A percentile compares a stretch with the other conserved stretches of the same genome.
Conservation (phyloP, 2,329 filamentous ascomycete genomes). For the Tolypocladium amazonense region DNA sequence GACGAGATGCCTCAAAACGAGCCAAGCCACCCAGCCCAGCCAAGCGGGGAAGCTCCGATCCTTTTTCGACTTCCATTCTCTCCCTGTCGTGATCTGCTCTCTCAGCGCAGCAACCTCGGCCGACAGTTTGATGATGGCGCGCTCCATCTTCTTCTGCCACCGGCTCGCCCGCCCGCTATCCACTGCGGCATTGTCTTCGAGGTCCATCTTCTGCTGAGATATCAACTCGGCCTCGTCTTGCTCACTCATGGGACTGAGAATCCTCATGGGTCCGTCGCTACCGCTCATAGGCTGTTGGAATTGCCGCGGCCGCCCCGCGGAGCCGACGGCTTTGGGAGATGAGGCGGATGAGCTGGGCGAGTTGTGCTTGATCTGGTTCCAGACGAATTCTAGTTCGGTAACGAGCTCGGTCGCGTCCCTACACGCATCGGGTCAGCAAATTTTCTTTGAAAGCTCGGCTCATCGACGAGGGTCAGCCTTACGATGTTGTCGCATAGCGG, state of each 20-base stretch:
- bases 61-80: conserved; percentile 58
- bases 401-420: conserved; percentile 81
- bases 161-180: conserved; percentile 33
- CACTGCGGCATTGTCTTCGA: conserved; percentile 33
- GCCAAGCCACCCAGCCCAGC: conserved; percentile 61
- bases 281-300: conserved; percentile 37
- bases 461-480: conserved; percentile 19
- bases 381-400: conserved; percentile 94
- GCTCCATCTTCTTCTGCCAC: conserved; percentile 77
- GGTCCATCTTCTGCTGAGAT: conserved; percentile 35
- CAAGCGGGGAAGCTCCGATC: conserved; percentile 57
- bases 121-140: conserved; percentile 77
- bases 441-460: neutral
- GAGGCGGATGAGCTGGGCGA: conserved; percentile 52
- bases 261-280: conserved; percentile 48
- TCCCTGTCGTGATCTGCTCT: conserved; percentile 75
- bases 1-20: conserved; percentile 60
- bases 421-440: neutral
- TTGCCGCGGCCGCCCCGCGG: conserved; percentile 22
- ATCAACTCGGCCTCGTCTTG: conserved; percentile 57
- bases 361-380: conserved; percentile 94
- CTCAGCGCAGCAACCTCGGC: conserved; percentile 85
- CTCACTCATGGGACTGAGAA: conserved; percentile 80
- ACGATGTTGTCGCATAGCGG: conserved; percentile 79
- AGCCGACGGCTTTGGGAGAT: conserved; percentile 36